These are phyloP conservation scores for Trifolium repens DNA, from an alignment of 306 rosid species.

Conservation along the genomic window DNA sequence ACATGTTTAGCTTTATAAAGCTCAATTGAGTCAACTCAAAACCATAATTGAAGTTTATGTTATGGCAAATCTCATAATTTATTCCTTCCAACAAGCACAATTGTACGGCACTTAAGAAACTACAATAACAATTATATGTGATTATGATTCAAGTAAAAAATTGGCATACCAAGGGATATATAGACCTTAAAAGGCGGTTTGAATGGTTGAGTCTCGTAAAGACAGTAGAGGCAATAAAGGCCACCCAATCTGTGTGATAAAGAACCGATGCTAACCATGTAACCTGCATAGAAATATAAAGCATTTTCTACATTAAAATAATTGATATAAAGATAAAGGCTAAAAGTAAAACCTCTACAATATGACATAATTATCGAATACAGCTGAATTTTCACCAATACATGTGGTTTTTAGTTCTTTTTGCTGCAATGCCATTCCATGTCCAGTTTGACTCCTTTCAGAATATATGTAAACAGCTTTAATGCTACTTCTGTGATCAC, in stretches of 20 bases:
- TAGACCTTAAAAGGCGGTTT: slow-evolving; percentile 79
- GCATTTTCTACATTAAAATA: slow-evolving; percentile 5
- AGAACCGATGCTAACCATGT: slow-evolving; percentile 56
- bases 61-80: slow-evolving; percentile 1
- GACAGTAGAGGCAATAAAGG: slow-evolving; percentile 82
- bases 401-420: background rate
- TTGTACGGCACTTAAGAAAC: background rate
- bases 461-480: slow-evolving; percentile 62
- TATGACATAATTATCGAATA: slow-evolving; percentile 1
- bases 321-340: slow-evolving; percentile 17
- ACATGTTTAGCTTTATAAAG: background rate
- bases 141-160: slow-evolving; percentile 16
- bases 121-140: slow-evolving; percentile 5
- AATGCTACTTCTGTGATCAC: slow-evolving; percentile 56
- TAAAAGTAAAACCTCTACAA: background rate
- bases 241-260: slow-evolving; percentile 72
- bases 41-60: slow-evolving; percentile 14
- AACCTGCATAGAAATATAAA: slow-evolving; percentile 57
- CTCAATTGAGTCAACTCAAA: slow-evolving; percentile 1
- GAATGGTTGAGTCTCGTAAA: slow-evolving; percentile 86
- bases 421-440: slow-evolving; percentile 41
- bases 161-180: slow-evolving; percentile 72
- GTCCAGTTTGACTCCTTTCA: slow-evolving; percentile 72
- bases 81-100: slow-evolving; percentile 14
- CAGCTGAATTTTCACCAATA: slow-evolving; percentile 21